Conservation (phyloP, 305 asterid species). For the Fraxinus platypoda region DNA sequence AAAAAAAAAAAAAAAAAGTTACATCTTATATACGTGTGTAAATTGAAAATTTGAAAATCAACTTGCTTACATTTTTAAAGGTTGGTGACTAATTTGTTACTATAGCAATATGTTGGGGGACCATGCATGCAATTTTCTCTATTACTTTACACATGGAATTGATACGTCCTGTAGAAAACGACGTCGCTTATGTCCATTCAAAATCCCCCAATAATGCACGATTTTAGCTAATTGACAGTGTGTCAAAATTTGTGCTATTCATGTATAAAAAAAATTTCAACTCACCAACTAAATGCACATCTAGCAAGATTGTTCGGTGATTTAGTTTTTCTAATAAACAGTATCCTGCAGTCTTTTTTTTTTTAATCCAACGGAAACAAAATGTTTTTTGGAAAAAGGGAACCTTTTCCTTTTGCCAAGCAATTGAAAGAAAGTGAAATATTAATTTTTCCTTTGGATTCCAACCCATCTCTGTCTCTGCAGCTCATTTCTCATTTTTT, state of each 20-base stretch:
- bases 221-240: too few relatives aligned
- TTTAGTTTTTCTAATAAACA: not conserved
- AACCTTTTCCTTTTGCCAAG: slow-evolving; percentile 58
- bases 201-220: not conserved
- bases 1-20: too few relatives aligned
- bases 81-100: not conserved
- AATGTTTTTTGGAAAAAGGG: slow-evolving; percentile 12
- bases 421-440: slow-evolving; percentile 32
- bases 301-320: not conserved
- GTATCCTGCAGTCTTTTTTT: not conserved
- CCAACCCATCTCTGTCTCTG: slow-evolving; percentile 42
- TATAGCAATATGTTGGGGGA: not conserved
- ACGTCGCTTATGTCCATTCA: not conserved
- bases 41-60: not conserved
- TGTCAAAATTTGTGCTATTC: too few relatives aligned
- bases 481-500: slow-evolving; percentile 35
- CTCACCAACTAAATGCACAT: too few relatives aligned
- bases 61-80: not conserved
- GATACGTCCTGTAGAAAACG: not conserved
- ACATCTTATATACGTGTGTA: not conserved
- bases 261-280: not conserved
- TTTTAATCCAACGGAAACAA: not conserved
- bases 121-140: not conserved
- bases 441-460: slow-evolving; percentile 37
- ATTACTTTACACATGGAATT: not conserved